Conservation (phyloP, 768 basidiomycete genomes). For the Filobasidium floriforme region DNA sequence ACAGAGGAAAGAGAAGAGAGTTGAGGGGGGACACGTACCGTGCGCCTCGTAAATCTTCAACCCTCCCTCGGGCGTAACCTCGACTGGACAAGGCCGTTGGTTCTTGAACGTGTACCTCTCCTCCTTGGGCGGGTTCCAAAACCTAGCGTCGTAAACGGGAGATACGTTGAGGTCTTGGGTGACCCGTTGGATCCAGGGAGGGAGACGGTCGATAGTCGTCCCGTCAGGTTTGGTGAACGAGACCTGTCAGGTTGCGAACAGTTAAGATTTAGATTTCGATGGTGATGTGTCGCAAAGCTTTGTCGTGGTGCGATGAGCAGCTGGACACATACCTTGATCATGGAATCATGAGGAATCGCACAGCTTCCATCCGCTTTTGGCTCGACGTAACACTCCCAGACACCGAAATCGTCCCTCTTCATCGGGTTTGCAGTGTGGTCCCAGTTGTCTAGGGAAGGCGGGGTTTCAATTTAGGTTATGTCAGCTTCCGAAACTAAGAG, state of each 20-base stretch:
- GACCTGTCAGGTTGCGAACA: conserved; percentile 52
- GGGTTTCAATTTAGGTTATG: background rate
- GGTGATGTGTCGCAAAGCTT: too few relatives aligned
- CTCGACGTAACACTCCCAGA: conserved; percentile 78
- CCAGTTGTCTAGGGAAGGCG: conserved; percentile 65
- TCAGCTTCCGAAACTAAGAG: background rate
- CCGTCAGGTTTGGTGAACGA: conserved; percentile 79
- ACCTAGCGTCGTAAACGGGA: conserved; percentile 89
- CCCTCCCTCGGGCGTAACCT: conserved; percentile 50
- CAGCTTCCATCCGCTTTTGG: conserved; percentile 61
- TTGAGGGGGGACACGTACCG: conserved; percentile 34
- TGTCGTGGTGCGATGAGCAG: background rate
- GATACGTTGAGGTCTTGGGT: conserved; percentile 87
- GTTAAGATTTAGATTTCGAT: conserved; percentile 46
- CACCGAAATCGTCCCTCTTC: conserved; percentile 73
- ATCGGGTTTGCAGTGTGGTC: conserved; percentile 74
- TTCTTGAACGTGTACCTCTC: conserved; percentile 77
- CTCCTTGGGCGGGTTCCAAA: conserved; percentile 84
- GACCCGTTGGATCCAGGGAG: conserved; percentile 89
- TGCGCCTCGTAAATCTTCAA: conserved; percentile 91
- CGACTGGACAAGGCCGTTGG: conserved; percentile 51
- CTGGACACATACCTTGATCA: conserved; percentile 64
- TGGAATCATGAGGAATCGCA: conserved; percentile 88
- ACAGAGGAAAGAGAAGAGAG: too few relatives aligned
- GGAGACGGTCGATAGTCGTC: conserved; percentile 78